Conservation (phyloP, 176 grass and related monocot species). For the Oryza meridionalis region DNA sequence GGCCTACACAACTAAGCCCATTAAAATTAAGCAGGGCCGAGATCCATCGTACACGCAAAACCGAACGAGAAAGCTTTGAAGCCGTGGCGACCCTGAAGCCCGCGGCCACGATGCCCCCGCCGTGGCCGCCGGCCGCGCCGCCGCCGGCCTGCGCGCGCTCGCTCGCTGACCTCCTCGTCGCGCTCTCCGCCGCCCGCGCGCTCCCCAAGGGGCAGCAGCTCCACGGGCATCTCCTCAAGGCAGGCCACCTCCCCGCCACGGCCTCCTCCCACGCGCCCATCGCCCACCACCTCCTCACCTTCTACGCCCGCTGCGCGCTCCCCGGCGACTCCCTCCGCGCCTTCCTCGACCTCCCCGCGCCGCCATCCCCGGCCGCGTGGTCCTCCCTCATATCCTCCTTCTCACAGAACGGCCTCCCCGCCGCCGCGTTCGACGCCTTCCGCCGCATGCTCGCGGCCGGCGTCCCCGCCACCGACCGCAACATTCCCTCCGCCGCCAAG, state of each 20-base stretch:
- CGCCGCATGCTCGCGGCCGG: slow-evolving; percentile 62
- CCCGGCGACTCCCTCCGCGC: slow-evolving; percentile 63
- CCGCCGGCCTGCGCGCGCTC: slow-evolving; percentile 36
- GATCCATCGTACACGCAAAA: background rate
- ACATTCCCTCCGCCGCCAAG: slow-evolving; percentile 74
- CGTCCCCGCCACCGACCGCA: slow-evolving; percentile 65
- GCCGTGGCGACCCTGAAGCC: background rate
- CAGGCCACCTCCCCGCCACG: slow-evolving; percentile 64
- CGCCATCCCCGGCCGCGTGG: slow-evolving; percentile 65
- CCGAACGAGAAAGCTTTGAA: background rate
- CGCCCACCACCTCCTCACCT: slow-evolving; percentile 84
- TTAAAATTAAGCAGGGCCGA: background rate
- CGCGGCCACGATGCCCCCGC: slow-evolving; percentile 24
- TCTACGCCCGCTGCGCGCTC: slow-evolving; percentile 76
- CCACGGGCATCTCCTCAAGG: slow-evolving; percentile 75
- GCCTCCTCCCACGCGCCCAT: slow-evolving; percentile 56
- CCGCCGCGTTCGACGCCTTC: slow-evolving; percentile 59
- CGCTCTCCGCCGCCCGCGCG: slow-evolving; percentile 63
- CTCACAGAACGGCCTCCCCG: slow-evolving; percentile 64
- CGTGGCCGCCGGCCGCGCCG: background rate
- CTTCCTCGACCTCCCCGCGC: slow-evolving; percentile 69
- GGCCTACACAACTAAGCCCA: background rate
- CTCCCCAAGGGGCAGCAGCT: slow-evolving; percentile 83
- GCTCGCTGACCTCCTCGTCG: slow-evolving; percentile 57
- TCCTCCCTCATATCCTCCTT: slow-evolving; percentile 74